Percentiles rank a stretch among this genome's conserved stretches.
phyloP scores from a whole-genome alignment of 495 filamentous ascomycete species.

The Astrocystis sublimbata region DNA sequence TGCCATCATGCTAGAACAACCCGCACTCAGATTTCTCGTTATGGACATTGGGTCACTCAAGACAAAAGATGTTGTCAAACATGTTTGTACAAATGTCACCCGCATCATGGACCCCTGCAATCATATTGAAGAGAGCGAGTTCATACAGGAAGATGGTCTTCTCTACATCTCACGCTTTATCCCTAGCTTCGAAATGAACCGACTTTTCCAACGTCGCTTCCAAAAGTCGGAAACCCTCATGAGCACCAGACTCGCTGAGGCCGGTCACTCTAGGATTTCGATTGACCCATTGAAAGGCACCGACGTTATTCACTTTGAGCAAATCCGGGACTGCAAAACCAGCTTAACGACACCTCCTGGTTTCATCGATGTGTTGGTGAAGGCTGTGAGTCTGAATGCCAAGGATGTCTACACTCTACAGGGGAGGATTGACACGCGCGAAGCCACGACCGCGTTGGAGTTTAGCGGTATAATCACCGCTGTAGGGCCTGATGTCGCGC shows the following conservation, averaged over 20 bases:
- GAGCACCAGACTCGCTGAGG: too few species aligned
- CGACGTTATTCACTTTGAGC: too few species aligned
- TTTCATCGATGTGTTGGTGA: not conserved
- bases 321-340: too few species aligned
- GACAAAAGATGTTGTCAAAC: too few species aligned
- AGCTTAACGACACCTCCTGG: too few species aligned
- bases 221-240: not conserved
- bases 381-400: not conserved
- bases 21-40: constrained; percentile 34
- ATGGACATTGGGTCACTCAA: constrained; percentile 15
- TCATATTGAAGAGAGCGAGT: constrained; percentile 26
- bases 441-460: not conserved
- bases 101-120: not conserved
- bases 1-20: constrained; percentile 42
- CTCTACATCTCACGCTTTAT: constrained; percentile 32
- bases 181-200: constrained; percentile 25
- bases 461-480: not conserved
- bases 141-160: constrained; percentile 20
- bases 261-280: too few species aligned
- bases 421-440: not conserved
- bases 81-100: not conserved
- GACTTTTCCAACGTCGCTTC: constrained; percentile 20
- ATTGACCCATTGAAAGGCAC: too few species aligned
- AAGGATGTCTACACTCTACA: not conserved
- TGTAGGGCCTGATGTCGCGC: not conserved